Evolutionary conservation across 163 green algal species (phyloP).

Genomic region (Botryococcus braunii): DNA sequence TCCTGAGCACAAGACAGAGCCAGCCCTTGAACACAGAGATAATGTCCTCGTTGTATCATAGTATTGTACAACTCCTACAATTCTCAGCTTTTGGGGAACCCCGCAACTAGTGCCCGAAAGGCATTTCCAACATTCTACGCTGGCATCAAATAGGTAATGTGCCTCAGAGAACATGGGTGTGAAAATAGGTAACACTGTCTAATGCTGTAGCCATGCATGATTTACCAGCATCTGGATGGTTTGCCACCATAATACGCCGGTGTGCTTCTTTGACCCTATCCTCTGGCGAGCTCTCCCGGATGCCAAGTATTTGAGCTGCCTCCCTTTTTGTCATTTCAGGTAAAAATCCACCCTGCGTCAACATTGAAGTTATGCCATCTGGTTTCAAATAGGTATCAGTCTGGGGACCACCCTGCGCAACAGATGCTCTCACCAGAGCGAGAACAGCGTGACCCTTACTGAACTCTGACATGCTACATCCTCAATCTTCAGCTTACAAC

Average conservation of each 20-base stretch:
- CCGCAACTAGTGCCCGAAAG: no score
- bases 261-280: conserved; percentile 83
- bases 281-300: conserved; percentile 77
- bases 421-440: neutral
- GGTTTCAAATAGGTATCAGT: neutral
- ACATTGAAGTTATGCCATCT: neutral
- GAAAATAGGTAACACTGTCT: no score
- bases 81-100: no score
- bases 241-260: conserved; percentile 94
- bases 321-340: conserved; percentile 91
- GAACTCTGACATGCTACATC: neutral
- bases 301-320: conserved; percentile 85
- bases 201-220: no score
- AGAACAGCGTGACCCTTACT: neutral
- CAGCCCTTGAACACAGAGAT: no score
- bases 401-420: neutral
- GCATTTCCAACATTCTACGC: no score
- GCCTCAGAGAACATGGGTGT: neutral
- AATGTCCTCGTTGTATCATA: no score
- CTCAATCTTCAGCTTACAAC: neutral
- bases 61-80: no score
- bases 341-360: conserved; percentile 66
- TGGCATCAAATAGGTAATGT: no score
- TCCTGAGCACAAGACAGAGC: no score
- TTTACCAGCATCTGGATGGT: conserved; percentile 86